Conservation (phyloP, 345 rosid genomes). For the Stellera chamaejasme region DNA sequence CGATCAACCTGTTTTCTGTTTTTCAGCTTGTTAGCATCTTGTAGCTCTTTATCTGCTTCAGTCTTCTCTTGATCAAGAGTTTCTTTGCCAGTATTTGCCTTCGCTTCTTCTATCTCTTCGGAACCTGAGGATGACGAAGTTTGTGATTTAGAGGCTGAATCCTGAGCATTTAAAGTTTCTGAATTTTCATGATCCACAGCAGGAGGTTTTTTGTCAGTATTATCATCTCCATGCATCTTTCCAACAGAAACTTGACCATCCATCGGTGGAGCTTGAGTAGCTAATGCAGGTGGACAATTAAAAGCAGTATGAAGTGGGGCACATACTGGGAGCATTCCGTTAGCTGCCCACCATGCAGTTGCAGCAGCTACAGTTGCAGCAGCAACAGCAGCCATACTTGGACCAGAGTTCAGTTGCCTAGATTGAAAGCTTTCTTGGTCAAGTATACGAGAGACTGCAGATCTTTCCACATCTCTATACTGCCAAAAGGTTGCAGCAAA, state of each 20-base stretch:
- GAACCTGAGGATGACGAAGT: constrained; percentile 36
- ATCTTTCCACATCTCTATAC: constrained; percentile 39
- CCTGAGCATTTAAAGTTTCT: constrained; percentile 49
- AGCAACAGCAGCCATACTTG: constrained; percentile 66
- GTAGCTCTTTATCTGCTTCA: constrained; percentile 34
- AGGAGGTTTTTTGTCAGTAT: constrained; percentile 24
- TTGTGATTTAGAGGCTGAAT: constrained; percentile 45
- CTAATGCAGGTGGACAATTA: constrained; percentile 38
- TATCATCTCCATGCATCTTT: constrained; percentile 26
- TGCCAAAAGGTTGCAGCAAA: constrained; percentile 82
- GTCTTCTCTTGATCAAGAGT: constrained; percentile 32
- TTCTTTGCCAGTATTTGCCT: constrained; percentile 24
- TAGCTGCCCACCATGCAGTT: constrained; percentile 98
- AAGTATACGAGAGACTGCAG: constrained; percentile 42
- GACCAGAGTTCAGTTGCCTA: constrained; percentile 38
- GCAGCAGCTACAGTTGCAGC: constrained; percentile 96
- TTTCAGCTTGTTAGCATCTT: constrained; percentile 42
- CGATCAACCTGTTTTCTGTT: constrained; percentile 67
- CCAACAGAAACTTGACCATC: constrained; percentile 25
- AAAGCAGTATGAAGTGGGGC: constrained; percentile 55
- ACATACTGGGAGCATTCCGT: constrained; percentile 76
- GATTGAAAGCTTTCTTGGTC: constrained; percentile 31
- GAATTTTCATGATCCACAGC: constrained; percentile 35
- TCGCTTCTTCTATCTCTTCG: constrained; percentile 47
- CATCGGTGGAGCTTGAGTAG: constrained; percentile 32